Evolutionary conservation across 805 yeast genomes (phyloP).

Genomic region (Metschnikowia reukaufii): DNA sequence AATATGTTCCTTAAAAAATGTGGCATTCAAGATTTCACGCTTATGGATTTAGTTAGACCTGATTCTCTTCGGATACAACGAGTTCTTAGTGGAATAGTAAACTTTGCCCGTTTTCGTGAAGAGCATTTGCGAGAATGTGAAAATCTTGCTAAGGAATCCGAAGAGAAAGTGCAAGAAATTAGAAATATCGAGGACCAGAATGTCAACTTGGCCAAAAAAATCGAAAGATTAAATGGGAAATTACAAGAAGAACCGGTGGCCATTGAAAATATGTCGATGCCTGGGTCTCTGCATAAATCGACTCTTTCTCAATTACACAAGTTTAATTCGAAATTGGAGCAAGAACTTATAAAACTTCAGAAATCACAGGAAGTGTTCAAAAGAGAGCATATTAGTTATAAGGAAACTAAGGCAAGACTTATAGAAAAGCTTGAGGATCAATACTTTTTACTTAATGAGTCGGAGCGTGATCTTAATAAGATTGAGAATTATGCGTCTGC

Average conservation of each 20-base stretch:
- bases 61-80: constrained; percentile 66
- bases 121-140: constrained; percentile 72
- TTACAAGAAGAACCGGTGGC: constrained; percentile 39
- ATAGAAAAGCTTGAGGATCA: constrained; percentile 61
- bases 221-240: constrained; percentile 8
- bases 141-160: constrained; percentile 55
- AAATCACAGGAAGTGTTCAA: constrained; percentile 61
- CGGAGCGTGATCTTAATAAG: constrained; percentile 58
- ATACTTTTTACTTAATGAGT: constrained; percentile 55
- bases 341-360: constrained; percentile 60
- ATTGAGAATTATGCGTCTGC: constrained; percentile 60
- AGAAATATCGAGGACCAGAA: constrained; percentile 32
- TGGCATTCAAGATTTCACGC: constrained; percentile 74
- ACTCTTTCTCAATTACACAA: constrained; percentile 39
- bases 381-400: constrained; percentile 62
- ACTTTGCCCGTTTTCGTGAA: constrained; percentile 82
- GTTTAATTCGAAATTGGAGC: constrained; percentile 58
- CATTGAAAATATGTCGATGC: constrained; percentile 24
- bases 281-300: constrained; percentile 30
- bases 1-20: constrained; percentile 64
- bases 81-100: constrained; percentile 77
- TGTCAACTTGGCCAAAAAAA: constrained; percentile 13
- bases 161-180: constrained; percentile 42
- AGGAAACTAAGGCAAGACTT: constrained; percentile 57
- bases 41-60: constrained; percentile 74